Percentiles rank a stretch among this genome's conserved stretches.
Evolutionary conservation across 2,329 filamentous ascomycete species (phyloP).

Genomic region (Corniculantispora saksenae): DNA sequence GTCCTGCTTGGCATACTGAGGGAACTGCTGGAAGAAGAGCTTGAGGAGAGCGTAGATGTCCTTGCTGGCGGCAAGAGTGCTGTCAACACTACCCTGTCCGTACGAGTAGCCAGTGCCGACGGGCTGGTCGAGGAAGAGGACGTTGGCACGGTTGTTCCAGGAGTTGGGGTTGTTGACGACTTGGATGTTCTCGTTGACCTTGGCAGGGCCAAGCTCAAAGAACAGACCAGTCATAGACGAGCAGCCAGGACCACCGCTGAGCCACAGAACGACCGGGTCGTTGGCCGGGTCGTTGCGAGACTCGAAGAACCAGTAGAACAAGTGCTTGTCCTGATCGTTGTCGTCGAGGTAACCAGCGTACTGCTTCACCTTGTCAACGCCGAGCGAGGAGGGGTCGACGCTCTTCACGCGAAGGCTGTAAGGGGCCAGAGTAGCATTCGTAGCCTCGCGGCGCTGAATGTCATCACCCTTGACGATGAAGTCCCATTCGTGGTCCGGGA

Average conservation of each 20-base stretch:
- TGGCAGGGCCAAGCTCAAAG: slow-evolving; percentile 91
- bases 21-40: slow-evolving; percentile 99
- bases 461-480: slow-evolving; percentile 85
- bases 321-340: slow-evolving; percentile 92
- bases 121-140: slow-evolving; percentile 99
- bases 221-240: slow-evolving; percentile 96
- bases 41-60: slow-evolving; percentile 96
- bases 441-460: slow-evolving; percentile 71
- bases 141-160: slow-evolving; percentile 96
- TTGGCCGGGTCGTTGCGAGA: slow-evolving; percentile 96
- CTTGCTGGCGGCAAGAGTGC: slow-evolving; percentile 94
- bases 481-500: slow-evolving; percentile 84
- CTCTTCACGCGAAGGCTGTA: slow-evolving; percentile 91
- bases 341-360: slow-evolving; percentile 98
- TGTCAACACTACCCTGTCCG: slow-evolving; percentile 87
- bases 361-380: slow-evolving; percentile 93
- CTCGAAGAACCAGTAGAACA: slow-evolving; percentile 99
- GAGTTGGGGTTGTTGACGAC: slow-evolving; percentile 83
- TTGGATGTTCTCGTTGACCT: slow-evolving; percentile 79
- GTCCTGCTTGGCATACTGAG: slow-evolving; percentile 88
- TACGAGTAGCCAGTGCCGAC: slow-evolving; percentile 99
- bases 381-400: slow-evolving; percentile 81
- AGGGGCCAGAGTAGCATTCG: slow-evolving; percentile 71
- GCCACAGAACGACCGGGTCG: slow-evolving; percentile 90
- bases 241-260: slow-evolving; percentile 96